A percentile compares a stretch with the other conserved stretches of the same genome.
Conservation (phyloP, 2,329 filamentous ascomycete species). For the Ramularia endophylla region DNA sequence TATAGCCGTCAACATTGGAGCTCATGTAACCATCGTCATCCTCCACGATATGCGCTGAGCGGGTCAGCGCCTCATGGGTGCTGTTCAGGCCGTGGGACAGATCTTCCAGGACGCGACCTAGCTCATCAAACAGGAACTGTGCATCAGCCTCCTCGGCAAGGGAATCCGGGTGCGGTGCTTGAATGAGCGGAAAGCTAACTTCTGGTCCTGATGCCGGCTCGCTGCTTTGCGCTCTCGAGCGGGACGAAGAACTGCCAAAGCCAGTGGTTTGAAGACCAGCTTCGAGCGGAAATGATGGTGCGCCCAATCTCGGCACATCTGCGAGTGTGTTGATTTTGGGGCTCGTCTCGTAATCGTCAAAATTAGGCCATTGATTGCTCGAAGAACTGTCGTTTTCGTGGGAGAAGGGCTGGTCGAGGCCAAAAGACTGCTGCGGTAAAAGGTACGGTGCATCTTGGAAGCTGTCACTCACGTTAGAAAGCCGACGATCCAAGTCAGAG, state of each 20-base stretch:
- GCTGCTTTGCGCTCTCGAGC: slow-evolving; percentile 15
- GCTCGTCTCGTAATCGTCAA: slow-evolving; percentile 14
- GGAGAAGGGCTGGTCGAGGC: background rate
- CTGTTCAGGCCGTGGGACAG: slow-evolving; percentile 15
- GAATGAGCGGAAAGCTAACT: slow-evolving; percentile 25
- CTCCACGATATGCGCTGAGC: slow-evolving; percentile 11
- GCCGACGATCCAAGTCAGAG: slow-evolving; percentile 21
- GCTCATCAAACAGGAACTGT: slow-evolving; percentile 24
- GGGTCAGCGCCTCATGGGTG: slow-evolving; percentile 9
- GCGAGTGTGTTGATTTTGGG: slow-evolving; percentile 8
- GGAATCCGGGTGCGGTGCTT: slow-evolving; percentile 26
- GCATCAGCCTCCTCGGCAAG: slow-evolving; percentile 28
- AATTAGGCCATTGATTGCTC: slow-evolving; percentile 16
- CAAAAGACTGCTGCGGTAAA: background rate
- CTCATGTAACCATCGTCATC: slow-evolving; percentile 6
- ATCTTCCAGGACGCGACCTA: slow-evolving; percentile 26
- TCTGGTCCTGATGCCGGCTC: slow-evolving; percentile 13
- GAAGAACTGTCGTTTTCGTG: background rate
- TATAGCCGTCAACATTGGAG: slow-evolving; percentile 5
- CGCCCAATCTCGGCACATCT: slow-evolving; percentile 12
- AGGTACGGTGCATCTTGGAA: background rate
- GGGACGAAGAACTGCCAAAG: slow-evolving; percentile 7
- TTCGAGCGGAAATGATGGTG: slow-evolving; percentile 11
- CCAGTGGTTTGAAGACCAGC: slow-evolving; percentile 13
- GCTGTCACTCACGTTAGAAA: background rate